A percentile compares a stretch with the other conserved stretches of the same genome.
phyloP scores from a whole-genome alignment of 2,329 filamentous ascomycete genomes.

The Neonectria sp. region DNA sequence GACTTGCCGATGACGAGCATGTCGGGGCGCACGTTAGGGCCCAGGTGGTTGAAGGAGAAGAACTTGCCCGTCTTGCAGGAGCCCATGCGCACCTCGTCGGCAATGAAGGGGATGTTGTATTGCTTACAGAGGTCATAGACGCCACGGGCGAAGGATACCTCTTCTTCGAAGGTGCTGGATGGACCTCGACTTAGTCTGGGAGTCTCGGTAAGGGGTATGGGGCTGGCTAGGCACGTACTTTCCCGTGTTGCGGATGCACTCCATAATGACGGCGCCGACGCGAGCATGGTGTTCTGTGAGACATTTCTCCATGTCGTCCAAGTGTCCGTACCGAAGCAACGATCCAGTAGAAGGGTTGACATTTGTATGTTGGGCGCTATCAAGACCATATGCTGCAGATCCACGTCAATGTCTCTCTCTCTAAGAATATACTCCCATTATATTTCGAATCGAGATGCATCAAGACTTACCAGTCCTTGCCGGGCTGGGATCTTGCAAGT shows the following conservation, averaged over 20 bases:
- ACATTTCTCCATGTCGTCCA: slow-evolving; percentile 40
- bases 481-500: background rate
- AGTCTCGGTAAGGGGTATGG: background rate
- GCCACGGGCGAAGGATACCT: background rate
- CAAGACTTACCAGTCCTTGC: background rate
- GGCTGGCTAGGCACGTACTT: background rate
- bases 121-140: slow-evolving; percentile 7
- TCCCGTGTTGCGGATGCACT: slow-evolving; percentile 31
- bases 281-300: slow-evolving; percentile 40
- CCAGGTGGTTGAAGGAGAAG: background rate
- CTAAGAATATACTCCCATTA: too few species aligned
- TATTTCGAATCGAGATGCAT: too few species aligned
- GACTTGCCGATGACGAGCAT: slow-evolving; percentile 1
- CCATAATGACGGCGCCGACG: slow-evolving; percentile 41
- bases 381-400: background rate
- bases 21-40: background rate
- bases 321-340: slow-evolving; percentile 41
- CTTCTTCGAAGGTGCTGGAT: background rate
- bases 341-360: slow-evolving; percentile 39
- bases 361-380: background rate
- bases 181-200: background rate
- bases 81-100: slow-evolving; percentile 3
- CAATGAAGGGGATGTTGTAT: background rate
- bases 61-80: background rate
- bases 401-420: too few species aligned